These are phyloP conservation scores for Microbotryum saponariae DNA, from an alignment of 1,284 basidiomycete species.

Conservation along the genomic window DNA sequence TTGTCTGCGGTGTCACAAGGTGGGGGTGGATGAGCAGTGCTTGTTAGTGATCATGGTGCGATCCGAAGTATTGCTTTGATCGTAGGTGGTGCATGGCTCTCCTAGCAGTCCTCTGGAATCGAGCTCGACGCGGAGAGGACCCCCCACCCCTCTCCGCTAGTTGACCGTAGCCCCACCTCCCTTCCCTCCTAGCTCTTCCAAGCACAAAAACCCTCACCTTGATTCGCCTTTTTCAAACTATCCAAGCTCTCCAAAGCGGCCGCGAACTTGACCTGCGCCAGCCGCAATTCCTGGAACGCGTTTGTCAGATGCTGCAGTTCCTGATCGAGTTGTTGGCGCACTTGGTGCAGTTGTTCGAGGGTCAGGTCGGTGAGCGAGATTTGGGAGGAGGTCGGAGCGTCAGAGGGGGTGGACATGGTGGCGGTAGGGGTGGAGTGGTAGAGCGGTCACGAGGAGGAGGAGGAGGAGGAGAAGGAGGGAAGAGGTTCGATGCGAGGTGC, in stretches of 20 bases:
- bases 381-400: neutral
- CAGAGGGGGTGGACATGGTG: no score
- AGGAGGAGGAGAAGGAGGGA: no score
- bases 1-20: constrained; percentile 52
- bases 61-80: no score
- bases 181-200: neutral
- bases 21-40: no score
- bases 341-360: constrained; percentile 69
- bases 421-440: no score
- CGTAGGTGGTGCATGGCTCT: no score
- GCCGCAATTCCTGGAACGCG: constrained; percentile 85
- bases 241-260: constrained; percentile 73
- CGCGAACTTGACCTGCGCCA: constrained; percentile 86
- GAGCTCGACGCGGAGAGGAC: no score
- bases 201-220: constrained; percentile 48
- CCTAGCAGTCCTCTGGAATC: no score
- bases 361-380: constrained; percentile 31
- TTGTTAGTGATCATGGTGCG: no score
- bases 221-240: constrained; percentile 67
- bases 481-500: no score
- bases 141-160: neutral
- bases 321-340: constrained; percentile 81
- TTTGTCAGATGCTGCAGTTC: constrained; percentile 85
- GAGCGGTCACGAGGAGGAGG: no score
- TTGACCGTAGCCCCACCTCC: no score